phyloP scores from a whole-genome alignment of 2,329 filamentous ascomycete species.

The Cladosporium sphaerospermum region DNA sequence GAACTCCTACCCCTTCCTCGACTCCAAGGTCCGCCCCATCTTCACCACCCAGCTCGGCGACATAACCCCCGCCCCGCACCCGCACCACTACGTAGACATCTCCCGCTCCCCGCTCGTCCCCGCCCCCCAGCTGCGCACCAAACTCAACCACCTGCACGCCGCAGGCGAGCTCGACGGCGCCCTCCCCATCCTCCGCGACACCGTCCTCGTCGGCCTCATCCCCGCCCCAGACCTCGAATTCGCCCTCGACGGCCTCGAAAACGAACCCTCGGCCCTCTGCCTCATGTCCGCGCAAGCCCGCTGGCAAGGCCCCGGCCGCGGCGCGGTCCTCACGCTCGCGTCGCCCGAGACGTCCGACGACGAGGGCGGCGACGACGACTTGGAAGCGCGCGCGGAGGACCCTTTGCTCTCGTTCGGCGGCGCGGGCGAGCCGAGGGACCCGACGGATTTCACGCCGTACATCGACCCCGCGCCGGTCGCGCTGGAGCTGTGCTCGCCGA shows the following conservation, averaged over 20 bases:
- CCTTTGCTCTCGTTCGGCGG: conserved; percentile 64
- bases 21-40: conserved; percentile 87
- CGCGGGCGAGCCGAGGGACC: conserved; percentile 41
- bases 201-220: conserved; percentile 79
- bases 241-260: conserved; percentile 70
- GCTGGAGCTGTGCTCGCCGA: conserved; percentile 79
- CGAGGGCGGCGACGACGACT: conserved; percentile 41
- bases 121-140: conserved; percentile 67
- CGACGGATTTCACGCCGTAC: conserved; percentile 80
- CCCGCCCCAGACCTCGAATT: conserved; percentile 91
- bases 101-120: conserved; percentile 73
- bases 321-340: conserved; percentile 5
- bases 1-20: conserved; percentile 96
- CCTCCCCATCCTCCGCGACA: conserved; percentile 74
- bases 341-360: conserved; percentile 48
- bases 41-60: conserved; percentile 86
- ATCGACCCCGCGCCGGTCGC: conserved; percentile 88
- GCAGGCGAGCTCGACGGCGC: conserved; percentile 89
- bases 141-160: conserved; percentile 74
- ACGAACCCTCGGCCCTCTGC: conserved; percentile 69
- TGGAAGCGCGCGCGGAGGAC: conserved; percentile 61
- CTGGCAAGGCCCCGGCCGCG: conserved; percentile 14
- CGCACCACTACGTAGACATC: conserved; percentile 81
- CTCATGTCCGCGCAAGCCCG: conserved; percentile 65
- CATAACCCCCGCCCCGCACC: conserved; percentile 70